These are phyloP conservation scores for Theobroma cacao DNA, from an alignment of 345 rosid genomes.

Conservation along the genomic window DNA sequence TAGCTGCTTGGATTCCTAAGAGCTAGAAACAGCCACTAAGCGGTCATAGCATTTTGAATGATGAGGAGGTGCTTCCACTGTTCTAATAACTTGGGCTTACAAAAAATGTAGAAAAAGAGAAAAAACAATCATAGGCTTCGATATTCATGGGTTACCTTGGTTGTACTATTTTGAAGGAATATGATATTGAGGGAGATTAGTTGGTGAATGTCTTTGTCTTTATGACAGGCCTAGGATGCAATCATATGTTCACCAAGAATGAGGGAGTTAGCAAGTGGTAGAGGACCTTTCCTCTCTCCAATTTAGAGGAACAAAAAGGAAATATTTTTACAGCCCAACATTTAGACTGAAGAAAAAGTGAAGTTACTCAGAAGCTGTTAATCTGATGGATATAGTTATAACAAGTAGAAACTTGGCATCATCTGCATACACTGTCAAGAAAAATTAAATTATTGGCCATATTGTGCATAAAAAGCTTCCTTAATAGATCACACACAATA, in stretches of 20 bases:
- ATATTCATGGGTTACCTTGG: neutral
- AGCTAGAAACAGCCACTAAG: neutral
- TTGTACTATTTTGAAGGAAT: neutral
- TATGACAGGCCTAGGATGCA: neutral
- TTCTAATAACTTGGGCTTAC: neutral
- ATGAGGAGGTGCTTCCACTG: neutral
- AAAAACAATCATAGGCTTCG: neutral
- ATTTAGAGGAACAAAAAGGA: neutral
- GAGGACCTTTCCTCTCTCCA: neutral
- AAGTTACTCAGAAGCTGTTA: neutral
- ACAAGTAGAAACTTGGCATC: neutral
- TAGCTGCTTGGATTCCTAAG: neutral
- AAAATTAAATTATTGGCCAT: neutral
- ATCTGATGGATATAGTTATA: neutral
- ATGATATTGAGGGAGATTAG: neutral
- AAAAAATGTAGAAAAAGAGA: neutral
- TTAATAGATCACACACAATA: neutral
- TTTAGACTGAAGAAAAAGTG: too few relatives aligned
- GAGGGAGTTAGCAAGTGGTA: neutral
- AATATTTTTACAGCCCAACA: too few relatives aligned
- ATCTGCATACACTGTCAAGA: neutral
- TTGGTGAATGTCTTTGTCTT: neutral
- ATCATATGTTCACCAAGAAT: neutral
- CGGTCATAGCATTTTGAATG: neutral
- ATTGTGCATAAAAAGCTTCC: neutral